Evolutionary conservation across 2,329 filamentous ascomycete genomes (phyloP).

Genomic region (Plectosphaerella cucumerina): DNA sequence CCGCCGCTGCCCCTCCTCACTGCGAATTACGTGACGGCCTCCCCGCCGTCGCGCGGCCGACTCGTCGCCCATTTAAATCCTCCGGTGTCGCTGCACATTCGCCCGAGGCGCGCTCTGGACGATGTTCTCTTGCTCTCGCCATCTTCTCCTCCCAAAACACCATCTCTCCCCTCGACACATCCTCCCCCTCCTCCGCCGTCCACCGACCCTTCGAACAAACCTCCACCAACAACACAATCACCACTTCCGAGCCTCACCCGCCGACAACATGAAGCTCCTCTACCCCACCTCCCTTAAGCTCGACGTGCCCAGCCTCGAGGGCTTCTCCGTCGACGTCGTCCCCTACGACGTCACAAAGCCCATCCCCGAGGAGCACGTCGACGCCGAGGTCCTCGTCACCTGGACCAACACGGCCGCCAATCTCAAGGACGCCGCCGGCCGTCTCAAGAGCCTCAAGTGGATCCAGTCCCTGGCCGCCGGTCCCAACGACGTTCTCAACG

Average conservation of each 20-base stretch:
- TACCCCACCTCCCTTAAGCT: constrained; percentile 61
- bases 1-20: too few species aligned
- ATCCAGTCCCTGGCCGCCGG: constrained; percentile 65
- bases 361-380: constrained; percentile 53
- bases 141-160: neutral
- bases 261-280: constrained; percentile 55
- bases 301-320: constrained; percentile 49
- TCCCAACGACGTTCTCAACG: constrained; percentile 59
- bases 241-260: neutral
- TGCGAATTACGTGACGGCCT: too few species aligned
- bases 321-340: constrained; percentile 54
- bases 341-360: constrained; percentile 53
- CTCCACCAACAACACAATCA: neutral
- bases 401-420: constrained; percentile 57
- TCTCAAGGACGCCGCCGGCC: constrained; percentile 51
- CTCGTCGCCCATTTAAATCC: neutral
- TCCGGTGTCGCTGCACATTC: neutral
- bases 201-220: neutral
- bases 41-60: too few species aligned
- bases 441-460: constrained; percentile 56
- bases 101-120: neutral
- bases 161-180: neutral
- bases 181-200: neutral
- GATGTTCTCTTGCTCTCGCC: neutral
- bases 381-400: constrained; percentile 58